These are phyloP conservation scores for Dothistroma pini DNA, from an alignment of 2,329 filamentous ascomycete species.

Conservation along the genomic window DNA sequence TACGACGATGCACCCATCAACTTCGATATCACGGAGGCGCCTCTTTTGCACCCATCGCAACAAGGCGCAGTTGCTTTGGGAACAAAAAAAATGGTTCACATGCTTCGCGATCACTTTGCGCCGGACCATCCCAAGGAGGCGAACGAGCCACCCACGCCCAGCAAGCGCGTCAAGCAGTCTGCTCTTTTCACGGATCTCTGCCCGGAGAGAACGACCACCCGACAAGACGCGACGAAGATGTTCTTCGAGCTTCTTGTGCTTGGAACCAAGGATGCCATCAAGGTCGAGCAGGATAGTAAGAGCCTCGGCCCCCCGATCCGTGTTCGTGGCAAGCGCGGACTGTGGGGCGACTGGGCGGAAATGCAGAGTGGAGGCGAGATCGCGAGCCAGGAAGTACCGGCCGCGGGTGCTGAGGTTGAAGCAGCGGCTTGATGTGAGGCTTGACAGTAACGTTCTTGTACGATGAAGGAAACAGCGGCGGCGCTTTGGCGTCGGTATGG, in stretches of 20 bases:
- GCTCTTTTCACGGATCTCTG: constrained; percentile 90
- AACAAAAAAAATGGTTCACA: constrained; percentile 92
- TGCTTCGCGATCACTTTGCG: constrained; percentile 78
- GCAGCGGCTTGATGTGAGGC: neutral
- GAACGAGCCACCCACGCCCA: constrained; percentile 61
- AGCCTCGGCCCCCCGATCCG: constrained; percentile 75
- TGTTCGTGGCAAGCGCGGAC: constrained; percentile 85
- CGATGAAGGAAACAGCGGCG: constrained; percentile 2
- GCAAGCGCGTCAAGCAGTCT: constrained; percentile 68
- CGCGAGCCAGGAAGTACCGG: constrained; percentile 10
- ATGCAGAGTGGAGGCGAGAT: constrained; percentile 37
- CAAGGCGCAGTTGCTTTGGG: constrained; percentile 83
- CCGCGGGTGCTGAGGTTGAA: constrained; percentile 1
- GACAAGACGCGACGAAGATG: constrained; percentile 96
- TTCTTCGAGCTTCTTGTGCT: constrained; percentile 97
- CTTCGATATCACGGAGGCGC: constrained; percentile 75
- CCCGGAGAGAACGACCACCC: constrained; percentile 74
- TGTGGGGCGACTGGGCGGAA: constrained; percentile 97
- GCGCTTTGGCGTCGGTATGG: constrained; percentile 1
- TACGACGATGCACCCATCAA: constrained; percentile 21
- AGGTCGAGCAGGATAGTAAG: constrained; percentile 76
- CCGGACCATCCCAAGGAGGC: constrained; percentile 54
- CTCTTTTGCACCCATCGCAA: constrained; percentile 74
- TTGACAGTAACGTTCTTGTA: neutral
- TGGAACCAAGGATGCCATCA: constrained; percentile 96